phyloP scores from a whole-genome alignment of 495 filamentous ascomycete genomes.

The Chaetomium fimeti region DNA sequence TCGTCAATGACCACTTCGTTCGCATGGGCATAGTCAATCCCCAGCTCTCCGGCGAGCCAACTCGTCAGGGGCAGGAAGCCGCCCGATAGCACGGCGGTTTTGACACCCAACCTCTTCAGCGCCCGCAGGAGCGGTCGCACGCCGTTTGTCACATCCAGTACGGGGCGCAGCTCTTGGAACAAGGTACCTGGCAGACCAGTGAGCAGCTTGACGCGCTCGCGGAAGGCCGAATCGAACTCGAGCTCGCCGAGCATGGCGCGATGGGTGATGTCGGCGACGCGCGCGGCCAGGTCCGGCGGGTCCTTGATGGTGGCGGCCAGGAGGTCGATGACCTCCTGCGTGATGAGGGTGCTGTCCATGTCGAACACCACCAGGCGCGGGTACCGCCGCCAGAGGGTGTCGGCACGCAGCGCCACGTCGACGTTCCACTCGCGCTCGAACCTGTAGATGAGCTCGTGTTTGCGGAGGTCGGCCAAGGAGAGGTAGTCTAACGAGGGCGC shows the following conservation, averaged over 20 bases:
- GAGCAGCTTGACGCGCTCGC: slow-evolving; percentile 73
- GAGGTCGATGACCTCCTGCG: slow-evolving; percentile 95
- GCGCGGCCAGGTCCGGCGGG: slow-evolving; percentile 58
- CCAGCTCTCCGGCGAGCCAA: slow-evolving; percentile 77
- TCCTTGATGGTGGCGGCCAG: slow-evolving; percentile 70
- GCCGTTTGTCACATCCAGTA: slow-evolving; percentile 77
- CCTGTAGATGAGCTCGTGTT: slow-evolving; percentile 74
- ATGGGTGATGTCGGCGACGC: slow-evolving; percentile 70
- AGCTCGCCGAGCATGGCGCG: slow-evolving; percentile 95
- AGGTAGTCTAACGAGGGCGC: slow-evolving; percentile 66
- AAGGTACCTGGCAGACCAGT: slow-evolving; percentile 76
- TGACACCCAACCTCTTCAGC: slow-evolving; percentile 73
- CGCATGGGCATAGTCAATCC: slow-evolving; percentile 81
- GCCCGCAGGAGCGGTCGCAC: slow-evolving; percentile 68
- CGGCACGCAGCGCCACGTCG: slow-evolving; percentile 70
- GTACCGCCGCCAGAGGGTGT: slow-evolving; percentile 69
- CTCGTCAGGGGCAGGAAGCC: slow-evolving; percentile 86
- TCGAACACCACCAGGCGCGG: slow-evolving; percentile 89
- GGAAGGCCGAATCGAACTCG: slow-evolving; percentile 83
- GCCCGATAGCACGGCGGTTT: slow-evolving; percentile 85
- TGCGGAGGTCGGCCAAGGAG: slow-evolving; percentile 64
- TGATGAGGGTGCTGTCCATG: slow-evolving; percentile 96
- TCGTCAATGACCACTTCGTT: slow-evolving; percentile 74
- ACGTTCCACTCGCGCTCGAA: slow-evolving; percentile 88
- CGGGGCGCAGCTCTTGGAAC: slow-evolving; percentile 71